phyloP scores from a whole-genome alignment of 2,329 filamentous ascomycete species.

The Exophiala mesophila region DNA sequence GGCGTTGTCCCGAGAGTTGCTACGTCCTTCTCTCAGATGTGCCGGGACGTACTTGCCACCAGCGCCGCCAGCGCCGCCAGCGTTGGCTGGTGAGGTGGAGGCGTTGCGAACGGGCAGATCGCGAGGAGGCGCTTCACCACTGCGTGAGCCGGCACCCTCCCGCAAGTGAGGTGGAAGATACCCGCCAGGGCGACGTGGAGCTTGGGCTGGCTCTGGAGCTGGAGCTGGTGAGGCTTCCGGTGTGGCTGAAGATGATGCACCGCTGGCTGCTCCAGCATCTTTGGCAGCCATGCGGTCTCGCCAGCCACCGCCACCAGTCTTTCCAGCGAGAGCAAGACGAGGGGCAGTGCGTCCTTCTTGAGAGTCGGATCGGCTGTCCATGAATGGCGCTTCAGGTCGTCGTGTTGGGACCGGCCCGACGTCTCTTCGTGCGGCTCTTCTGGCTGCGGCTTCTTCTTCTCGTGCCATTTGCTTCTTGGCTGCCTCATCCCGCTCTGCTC shows the following conservation, averaged over 20 bases:
- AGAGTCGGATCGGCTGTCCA: constrained; percentile 47
- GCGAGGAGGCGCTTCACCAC: constrained; percentile 23
- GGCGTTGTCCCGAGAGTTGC: constrained; percentile 19
- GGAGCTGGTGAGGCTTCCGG: constrained; percentile 8
- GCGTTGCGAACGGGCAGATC: constrained; percentile 27
- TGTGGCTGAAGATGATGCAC: constrained; percentile 10
- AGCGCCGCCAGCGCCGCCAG: constrained; percentile 22
- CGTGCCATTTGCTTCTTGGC: constrained; percentile 67
- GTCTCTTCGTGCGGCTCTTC: constrained; percentile 63
- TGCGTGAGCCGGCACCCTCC: constrained; percentile 25
- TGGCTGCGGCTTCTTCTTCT: constrained; percentile 82
- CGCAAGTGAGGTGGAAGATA: constrained; percentile 39
- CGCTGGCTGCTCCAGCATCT: constrained; percentile 27
- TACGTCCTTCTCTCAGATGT: constrained; percentile 30
- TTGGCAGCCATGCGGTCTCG: constrained; percentile 56
- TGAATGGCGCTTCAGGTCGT: constrained; percentile 22
- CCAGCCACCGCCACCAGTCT: constrained; percentile 49
- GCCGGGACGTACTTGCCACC: constrained; percentile 33
- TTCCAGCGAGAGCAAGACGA: constrained; percentile 51
- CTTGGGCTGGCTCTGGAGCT: constrained; percentile 18
- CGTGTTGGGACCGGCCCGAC: constrained; percentile 33
- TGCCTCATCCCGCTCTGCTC: constrained; percentile 59
- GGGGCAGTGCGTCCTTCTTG: constrained; percentile 47
- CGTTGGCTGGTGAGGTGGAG: constrained; percentile 29
- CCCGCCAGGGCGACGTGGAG: constrained; percentile 30